Base-by-base conservation (phyloP, 768 basidiomycete species). In the Collybiopsis confluens region DNA sequence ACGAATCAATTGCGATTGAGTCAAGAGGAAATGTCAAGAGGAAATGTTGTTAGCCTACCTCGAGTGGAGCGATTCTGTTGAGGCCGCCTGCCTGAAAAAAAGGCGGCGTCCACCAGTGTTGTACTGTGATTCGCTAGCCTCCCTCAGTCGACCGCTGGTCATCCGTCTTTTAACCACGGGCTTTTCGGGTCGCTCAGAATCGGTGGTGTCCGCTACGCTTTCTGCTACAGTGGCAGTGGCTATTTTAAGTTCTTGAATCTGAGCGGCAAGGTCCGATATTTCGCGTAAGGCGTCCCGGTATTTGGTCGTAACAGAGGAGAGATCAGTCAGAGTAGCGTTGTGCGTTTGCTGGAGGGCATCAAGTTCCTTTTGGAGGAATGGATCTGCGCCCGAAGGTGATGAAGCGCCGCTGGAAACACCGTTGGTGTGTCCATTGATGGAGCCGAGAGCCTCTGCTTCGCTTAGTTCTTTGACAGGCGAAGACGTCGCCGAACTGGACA, bases 231-330 rank as follows among this genome's bases (percentile, higher is more conserved):
- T 66, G 7, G 78, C 66, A 57, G 78, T 81, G 60, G 74, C 79
- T 42, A 93, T 80, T 61, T 87, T 92, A 7, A 83, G 80, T 65
- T 96, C 95, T 62, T 94, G 83, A 28, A 96, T 85, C 67, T 97
- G 92, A n/a, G 85, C 80, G 16, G 88, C 86, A 37, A 99, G 80
- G 61, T 95, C 92, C n/a, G 89, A 88, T 55, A 99, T 96, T 68
- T 96, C 91, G 45, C 82, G 81, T 27, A 98, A 77, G 16, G 95
- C 90, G 56, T 96, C 90, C 27, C 85, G 85, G 64, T 95, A 98
- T 68, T 95, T 95, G 52, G 73, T 69, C 1, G 87, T 84, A 33
- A 97, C 80, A 1, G 82, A 76, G 6, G 91, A 84, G 35, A 95
- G 77, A 60, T 95, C 91, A 7, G 82, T 74, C 20, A 95, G 77